These are phyloP conservation scores for Fusarium sp. DNA, from an alignment of 2,329 filamentous ascomycete genomes.

Conservation along the genomic window DNA sequence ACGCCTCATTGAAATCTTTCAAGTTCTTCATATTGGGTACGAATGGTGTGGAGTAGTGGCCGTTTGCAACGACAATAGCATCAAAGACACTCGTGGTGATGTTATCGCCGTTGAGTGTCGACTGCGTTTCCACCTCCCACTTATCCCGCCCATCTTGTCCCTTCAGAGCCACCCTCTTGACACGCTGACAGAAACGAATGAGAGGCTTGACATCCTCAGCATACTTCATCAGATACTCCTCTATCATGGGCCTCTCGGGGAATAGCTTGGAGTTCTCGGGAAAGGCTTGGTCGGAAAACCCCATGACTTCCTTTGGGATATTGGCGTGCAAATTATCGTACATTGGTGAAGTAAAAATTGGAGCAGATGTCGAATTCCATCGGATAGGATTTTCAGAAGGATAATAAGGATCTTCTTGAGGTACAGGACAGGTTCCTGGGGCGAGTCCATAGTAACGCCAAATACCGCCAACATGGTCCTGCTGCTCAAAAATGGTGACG, in stretches of 20 bases:
- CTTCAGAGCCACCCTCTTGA: conserved; percentile 67
- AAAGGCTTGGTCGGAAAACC: conserved; percentile 79
- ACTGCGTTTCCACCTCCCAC: conserved; percentile 73
- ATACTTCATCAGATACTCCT: conserved; percentile 80
- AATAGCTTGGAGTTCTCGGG: conserved; percentile 76
- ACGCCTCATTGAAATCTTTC: conserved; percentile 67
- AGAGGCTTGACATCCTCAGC: conserved; percentile 74
- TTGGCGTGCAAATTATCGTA: conserved; percentile 89
- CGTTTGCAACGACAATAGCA: conserved; percentile 80
- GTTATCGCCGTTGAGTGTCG: conserved; percentile 61
- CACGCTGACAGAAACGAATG: conserved; percentile 78
- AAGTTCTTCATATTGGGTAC: conserved; percentile 75
- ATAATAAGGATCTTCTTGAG: conserved; percentile 75
- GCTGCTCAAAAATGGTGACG: conserved; percentile 87
- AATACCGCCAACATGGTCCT: conserved; percentile 80
- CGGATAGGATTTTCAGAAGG: conserved; percentile 74
- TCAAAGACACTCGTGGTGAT: conserved; percentile 70
- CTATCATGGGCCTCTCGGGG: conserved; percentile 77
- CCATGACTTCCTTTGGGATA: conserved; percentile 85
- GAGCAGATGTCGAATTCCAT: conserved; percentile 55
- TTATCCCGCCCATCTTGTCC: conserved; percentile 53
- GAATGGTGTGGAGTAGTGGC: conserved; percentile 79
- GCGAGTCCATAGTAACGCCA: conserved; percentile 81
- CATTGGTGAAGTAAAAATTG: conserved; percentile 83
- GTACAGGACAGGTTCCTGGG: conserved; percentile 66